Evolutionary conservation across 345 rosid species (phyloP), one percentile per base, ranked within the genome.

Genomic region (Gossypium turneri): DNA sequence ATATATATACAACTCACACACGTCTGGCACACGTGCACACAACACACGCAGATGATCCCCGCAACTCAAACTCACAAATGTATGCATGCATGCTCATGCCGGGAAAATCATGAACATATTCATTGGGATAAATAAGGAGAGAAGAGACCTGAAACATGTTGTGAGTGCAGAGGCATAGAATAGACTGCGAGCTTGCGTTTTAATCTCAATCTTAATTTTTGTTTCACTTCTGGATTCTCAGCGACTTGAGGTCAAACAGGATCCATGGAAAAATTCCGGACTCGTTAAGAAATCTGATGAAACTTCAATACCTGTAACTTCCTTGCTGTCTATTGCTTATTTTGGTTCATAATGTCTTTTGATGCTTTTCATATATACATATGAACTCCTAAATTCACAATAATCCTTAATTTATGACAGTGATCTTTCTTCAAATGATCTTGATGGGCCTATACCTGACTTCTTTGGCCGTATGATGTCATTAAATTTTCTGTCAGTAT

Each of bases 211-310:
- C n/a, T 34, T 4, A 9, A 47, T 9, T 38, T 64, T 8, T 67
- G 8, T 48, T 67, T 45, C 10, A 15, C 24, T 67, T n/a, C 25
- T 41, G 47, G 24, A 38, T 64, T 64, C 41, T 64, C 72, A 48
- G 72, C 15, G 22, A 67, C 57, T 24, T 67, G 72, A 3, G 41
- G 4, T 67, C 72, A 67, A 67, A 67, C 72, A 67, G 72, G 72
- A 67, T 67, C 72, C 57, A 25, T 48, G 72, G 72, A 50, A 48
- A 24, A 7, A 67, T 67, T 48, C 72, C 72, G 25, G 41, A 47
- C 72, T 48, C 72, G 0, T 67, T 67, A 48, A 48, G 72, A 67
- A 47, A 67, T 67, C 72, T 48, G 72, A 67, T 0, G 5, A 12
- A 24, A 67, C 72, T 67, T 24, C 12, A 24, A 67, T 8, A 24